Base-by-base conservation (phyloP, 352 stramenopile species). In the Phytophthora quininea region DNA sequence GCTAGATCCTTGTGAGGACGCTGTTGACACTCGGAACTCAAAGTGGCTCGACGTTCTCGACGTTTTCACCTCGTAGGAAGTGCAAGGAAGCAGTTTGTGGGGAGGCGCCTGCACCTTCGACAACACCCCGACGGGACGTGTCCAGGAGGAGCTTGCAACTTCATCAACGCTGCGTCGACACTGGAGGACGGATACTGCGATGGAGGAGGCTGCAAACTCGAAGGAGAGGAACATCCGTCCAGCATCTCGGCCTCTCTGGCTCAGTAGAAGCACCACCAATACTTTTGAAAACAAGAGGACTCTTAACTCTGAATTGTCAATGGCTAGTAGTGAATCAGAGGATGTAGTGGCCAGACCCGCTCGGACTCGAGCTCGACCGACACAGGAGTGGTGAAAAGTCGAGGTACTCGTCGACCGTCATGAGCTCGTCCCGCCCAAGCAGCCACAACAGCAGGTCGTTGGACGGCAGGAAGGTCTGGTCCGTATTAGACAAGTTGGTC, bases 261-360 rank as follows among this genome's bases (percentile, higher is more conserved):
- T 45, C 52, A 84, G 54, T 90, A 46, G 19, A 29, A 15, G 43
- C 12, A 5, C 19, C 43, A 24, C 10, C 43, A 27, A 49, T n/a
- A 30, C 24, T 24, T 12, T 29, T 53, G 19, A 53, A 53, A 24
- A 24, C 19, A 24, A 24, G 19, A 24, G 19, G 14, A 29, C 48
- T 19, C 29, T 54, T 8, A 38, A 33, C 46, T 52, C 19, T 24
- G 19, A 24, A 24, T 24, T 24, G 19, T 24, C 19, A 24, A 24
- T 33, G 42, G 15, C 74, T 73, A 92, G 62, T 90, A 90, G 40
- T 80, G 58, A 33, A 92, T 79, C n/a, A 92, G 74, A 35, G 82
- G 82, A 64, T 88, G 80, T 35, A 90, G 74, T 9, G 84, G 84
- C 84, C 84, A 92, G 38, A 91, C 79, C n/a, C 84, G 80, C 67